These are phyloP conservation scores for Nepenthes mirabilis DNA, from an alignment of 148 eudicot genomes.

Conservation along the genomic window DNA sequence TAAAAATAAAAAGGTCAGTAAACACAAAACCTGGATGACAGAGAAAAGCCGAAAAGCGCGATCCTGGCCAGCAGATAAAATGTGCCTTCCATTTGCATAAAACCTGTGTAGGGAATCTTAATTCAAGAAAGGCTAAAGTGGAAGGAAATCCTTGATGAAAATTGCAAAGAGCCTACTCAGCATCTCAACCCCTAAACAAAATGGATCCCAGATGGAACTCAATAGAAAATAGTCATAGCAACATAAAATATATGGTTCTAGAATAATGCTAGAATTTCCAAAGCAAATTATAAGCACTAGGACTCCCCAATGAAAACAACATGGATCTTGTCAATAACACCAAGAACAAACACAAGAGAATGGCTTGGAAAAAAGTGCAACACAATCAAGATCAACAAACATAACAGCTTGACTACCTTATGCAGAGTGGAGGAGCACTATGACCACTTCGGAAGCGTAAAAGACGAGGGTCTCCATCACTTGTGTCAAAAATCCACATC, in stretches of 20 bases:
- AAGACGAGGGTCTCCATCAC: constrained; percentile 90
- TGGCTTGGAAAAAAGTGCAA: not conserved
- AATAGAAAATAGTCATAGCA: no score
- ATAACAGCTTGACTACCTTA: constrained; percentile 32
- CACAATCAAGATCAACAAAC: not conserved
- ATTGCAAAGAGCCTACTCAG: not conserved
- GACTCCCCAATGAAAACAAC: no score
- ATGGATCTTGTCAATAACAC: no score
- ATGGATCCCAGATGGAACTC: no score
- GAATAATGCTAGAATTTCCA: no score
- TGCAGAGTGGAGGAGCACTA: constrained; percentile 96
- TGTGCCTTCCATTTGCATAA: constrained; percentile 93
- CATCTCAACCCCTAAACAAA: not conserved
- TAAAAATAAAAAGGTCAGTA: not conserved
- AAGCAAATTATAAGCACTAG: no score
- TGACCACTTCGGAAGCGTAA: constrained; percentile 94
- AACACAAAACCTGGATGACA: constrained; percentile 61
- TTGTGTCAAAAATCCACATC: constrained; percentile 98
- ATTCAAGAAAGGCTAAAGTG: not conserved
- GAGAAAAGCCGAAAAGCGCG: constrained; percentile 98
- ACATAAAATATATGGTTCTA: no score
- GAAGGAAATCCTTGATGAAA: not conserved
- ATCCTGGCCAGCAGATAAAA: constrained; percentile 97
- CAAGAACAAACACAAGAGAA: no score
- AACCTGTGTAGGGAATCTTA: constrained; percentile 29